phyloP scores from a whole-genome alignment of 2,329 filamentous ascomycete genomes.

The Mycogone perniciosa region DNA sequence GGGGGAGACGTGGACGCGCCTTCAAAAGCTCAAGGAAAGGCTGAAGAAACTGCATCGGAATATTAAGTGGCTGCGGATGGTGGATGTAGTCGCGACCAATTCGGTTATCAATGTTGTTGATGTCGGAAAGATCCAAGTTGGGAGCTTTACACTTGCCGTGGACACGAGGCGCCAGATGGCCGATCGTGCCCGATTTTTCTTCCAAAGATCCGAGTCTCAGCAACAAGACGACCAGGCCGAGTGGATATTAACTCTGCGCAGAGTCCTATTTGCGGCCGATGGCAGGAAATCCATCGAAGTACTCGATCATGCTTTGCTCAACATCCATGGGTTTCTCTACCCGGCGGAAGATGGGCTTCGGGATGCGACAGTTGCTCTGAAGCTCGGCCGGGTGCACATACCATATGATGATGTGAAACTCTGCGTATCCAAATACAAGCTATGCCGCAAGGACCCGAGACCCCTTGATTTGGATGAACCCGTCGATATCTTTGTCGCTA shows the following conservation, averaged over 20 bases:
- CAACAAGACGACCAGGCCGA: conserved; percentile 69
- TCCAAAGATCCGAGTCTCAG: conserved; percentile 58
- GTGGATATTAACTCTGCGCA: conserved; percentile 84
- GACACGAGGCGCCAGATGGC: conserved; percentile 90
- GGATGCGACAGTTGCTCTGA: conserved; percentile 84
- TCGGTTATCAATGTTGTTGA: conserved; percentile 70
- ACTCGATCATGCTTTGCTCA: conserved; percentile 79
- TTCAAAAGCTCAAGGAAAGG: conserved; percentile 74
- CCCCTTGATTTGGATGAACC: conserved; percentile 34
- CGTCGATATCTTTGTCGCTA: conserved; percentile 62
- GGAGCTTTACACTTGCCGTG: conserved; percentile 76
- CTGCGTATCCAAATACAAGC: conserved; percentile 53
- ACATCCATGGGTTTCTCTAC: conserved; percentile 86
- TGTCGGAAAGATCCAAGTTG: conserved; percentile 79
- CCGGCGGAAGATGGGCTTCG: conserved; percentile 78
- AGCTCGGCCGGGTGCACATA: conserved; percentile 82
- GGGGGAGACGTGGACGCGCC: conserved; percentile 72
- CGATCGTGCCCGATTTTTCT: conserved; percentile 82
- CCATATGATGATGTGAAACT: conserved; percentile 79
- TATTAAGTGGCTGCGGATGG: conserved; percentile 80
- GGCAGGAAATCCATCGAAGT: conserved; percentile 81
- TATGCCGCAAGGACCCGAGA: conserved; percentile 32
- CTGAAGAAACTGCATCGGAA: conserved; percentile 82
- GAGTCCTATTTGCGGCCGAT: conserved; percentile 81
- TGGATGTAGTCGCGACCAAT: conserved; percentile 81